These are phyloP conservation scores for Paecilomyces niveus DNA, from an alignment of 2,329 filamentous ascomycete genomes.

Conservation along the genomic window DNA sequence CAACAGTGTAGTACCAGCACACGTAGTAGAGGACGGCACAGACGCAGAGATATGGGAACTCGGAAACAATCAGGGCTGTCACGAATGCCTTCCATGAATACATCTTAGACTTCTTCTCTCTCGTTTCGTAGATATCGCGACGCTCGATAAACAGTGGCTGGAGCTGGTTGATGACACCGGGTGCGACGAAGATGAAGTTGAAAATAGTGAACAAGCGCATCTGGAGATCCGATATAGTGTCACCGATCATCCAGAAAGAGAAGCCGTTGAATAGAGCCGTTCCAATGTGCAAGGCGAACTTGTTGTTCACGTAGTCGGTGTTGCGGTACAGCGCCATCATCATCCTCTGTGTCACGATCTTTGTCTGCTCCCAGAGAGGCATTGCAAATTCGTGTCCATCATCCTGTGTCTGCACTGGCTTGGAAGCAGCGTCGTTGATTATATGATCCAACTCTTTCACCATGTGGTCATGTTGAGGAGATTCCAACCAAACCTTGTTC, in stretches of 20 bases:
- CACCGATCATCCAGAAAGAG: constrained; percentile 62
- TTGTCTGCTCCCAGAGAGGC: constrained; percentile 54
- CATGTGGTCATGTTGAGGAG: constrained; percentile 51
- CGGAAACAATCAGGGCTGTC: constrained; percentile 59
- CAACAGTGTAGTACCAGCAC: constrained; percentile 65
- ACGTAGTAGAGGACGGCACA: constrained; percentile 58
- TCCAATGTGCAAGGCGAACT: constrained; percentile 50
- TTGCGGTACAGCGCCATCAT: constrained; percentile 62
- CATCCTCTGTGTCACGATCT: constrained; percentile 59
- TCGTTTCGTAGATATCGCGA: constrained; percentile 57
- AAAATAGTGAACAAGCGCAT: constrained; percentile 66
- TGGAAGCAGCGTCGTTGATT: constrained; percentile 39
- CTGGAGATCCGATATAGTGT: constrained; percentile 59
- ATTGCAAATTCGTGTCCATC: constrained; percentile 58
- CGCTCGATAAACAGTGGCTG: constrained; percentile 64
- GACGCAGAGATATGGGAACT: constrained; percentile 60
- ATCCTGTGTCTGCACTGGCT: constrained; percentile 38
- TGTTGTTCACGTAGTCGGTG: constrained; percentile 59
- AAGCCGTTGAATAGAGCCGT: constrained; percentile 44
- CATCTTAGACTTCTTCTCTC: constrained; percentile 62
- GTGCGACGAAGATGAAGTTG: constrained; percentile 51
- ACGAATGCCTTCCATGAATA: constrained; percentile 66
- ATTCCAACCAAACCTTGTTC: constrained; percentile 64
- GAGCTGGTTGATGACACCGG: constrained; percentile 40
- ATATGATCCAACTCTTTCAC: constrained; percentile 58